Percentiles rank a stretch among this genome's conserved stretches.
Evolutionary conservation across 2,329 filamentous ascomycete species (phyloP).

Genomic region (Mycocentrospora acerina): DNA sequence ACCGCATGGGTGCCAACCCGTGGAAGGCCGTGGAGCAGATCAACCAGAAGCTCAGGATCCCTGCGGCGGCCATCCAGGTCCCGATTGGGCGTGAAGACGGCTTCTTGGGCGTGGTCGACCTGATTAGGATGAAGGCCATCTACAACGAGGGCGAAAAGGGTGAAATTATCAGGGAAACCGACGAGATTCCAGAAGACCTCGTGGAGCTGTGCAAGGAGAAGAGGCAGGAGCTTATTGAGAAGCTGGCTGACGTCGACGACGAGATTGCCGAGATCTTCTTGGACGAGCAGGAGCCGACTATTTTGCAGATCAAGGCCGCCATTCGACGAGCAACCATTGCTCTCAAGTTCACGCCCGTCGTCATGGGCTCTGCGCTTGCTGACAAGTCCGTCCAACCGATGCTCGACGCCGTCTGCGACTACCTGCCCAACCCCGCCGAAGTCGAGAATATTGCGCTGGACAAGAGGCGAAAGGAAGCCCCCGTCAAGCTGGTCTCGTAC

Average conservation of each 20-base stretch:
- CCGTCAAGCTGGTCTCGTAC: conserved; percentile 88
- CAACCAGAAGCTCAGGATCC: conserved; percentile 91
- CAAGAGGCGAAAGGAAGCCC: conserved; percentile 72
- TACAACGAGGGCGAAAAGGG: conserved; percentile 86
- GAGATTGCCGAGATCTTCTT: conserved; percentile 95
- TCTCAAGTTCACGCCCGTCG: conserved; percentile 87
- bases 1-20: conserved; percentile 96
- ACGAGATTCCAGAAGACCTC: conserved; percentile 81
- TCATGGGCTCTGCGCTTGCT: conserved; percentile 94
- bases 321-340: conserved; percentile 88
- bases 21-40: conserved; percentile 98
- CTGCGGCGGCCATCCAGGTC: conserved; percentile 89
- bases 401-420: conserved; percentile 95
- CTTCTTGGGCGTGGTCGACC: conserved; percentile 88
- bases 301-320: conserved; percentile 84
- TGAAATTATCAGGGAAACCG: conserved; percentile 71
- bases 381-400: conserved; percentile 96
- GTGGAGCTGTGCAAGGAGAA: conserved; percentile 77
- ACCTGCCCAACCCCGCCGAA: conserved; percentile 87
- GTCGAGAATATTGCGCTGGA: conserved; percentile 89
- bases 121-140: conserved; percentile 88
- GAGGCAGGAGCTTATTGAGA: conserved; percentile 84
- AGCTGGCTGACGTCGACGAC: conserved; percentile 94
- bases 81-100: conserved; percentile 91
- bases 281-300: conserved; percentile 78